phyloP scores from a whole-genome alignment of 1,284 basidiomycete genomes.

The Moniliella sp. region DNA sequence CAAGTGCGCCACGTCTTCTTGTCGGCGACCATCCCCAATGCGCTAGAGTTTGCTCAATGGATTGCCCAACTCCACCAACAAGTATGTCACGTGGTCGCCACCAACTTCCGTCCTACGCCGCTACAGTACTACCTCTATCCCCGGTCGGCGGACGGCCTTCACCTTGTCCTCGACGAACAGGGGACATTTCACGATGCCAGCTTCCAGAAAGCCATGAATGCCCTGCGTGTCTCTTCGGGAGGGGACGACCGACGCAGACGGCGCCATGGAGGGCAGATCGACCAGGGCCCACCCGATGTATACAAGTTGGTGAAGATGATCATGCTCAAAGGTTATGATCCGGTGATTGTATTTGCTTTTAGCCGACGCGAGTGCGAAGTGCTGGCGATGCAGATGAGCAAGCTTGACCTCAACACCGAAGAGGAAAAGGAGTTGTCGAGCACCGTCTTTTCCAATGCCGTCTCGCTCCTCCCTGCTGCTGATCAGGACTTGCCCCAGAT shows the following conservation, averaged over 20 bases:
- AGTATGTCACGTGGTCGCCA: constrained; percentile 96
- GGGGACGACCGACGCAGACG: constrained; percentile 71
- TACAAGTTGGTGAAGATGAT: constrained; percentile 98
- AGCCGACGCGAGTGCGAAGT: constrained; percentile 93
- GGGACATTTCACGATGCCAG: constrained; percentile 91
- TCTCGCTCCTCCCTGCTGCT: constrained; percentile 64
- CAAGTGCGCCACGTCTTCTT: constrained; percentile 92
- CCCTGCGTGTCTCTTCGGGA: constrained; percentile 54
- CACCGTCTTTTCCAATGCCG: constrained; percentile 82
- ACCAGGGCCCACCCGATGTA: constrained; percentile 85
- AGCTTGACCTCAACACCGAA: constrained; percentile 81
- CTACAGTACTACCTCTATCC: constrained; percentile 97
- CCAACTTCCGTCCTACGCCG: constrained; percentile 92
- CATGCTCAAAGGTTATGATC: constrained; percentile 91
- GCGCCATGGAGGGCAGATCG: constrained; percentile 43
- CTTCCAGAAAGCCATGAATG: constrained; percentile 92
- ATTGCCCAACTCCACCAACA: constrained; percentile 90
- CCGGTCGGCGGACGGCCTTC: constrained; percentile 82
- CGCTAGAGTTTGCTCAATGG: constrained; percentile 99
- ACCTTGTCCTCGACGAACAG: constrained; percentile 90
- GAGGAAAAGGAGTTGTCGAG: constrained; percentile 75
- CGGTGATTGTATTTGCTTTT: constrained; percentile 95
- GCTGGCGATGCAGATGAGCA: constrained; percentile 70
- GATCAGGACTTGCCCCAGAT: constrained; percentile 86
- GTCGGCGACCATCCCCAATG: constrained; percentile 98